phyloP scores from a whole-genome alignment of 139 green algal genomes.

The Volvox africanus region DNA sequence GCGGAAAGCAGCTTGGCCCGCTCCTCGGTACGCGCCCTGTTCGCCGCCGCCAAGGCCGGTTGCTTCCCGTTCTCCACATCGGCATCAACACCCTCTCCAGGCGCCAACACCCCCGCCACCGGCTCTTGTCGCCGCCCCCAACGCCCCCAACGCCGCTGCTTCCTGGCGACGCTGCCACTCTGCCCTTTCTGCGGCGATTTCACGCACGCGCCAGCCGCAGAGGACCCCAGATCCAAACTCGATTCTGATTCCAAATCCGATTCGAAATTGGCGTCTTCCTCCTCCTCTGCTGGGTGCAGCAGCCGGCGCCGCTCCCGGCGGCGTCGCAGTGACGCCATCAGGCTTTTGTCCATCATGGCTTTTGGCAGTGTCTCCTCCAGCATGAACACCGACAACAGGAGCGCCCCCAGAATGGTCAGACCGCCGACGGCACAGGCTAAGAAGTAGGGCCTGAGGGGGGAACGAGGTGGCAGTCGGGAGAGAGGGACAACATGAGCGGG shows the following conservation, averaged over 20 bases:
- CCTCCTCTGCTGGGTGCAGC: slow-evolving; percentile 1
- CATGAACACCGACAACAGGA: slow-evolving; percentile 39
- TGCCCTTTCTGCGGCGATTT: too few species aligned
- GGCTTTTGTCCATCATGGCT: neutral
- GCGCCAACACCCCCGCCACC: neutral
- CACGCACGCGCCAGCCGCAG: too few species aligned
- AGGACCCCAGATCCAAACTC: neutral
- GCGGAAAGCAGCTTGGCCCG: neutral
- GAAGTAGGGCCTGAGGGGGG: slow-evolving; percentile 72
- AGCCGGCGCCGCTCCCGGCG: neutral
- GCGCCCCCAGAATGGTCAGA: slow-evolving; percentile 38
- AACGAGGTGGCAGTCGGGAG: too few species aligned
- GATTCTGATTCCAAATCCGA: neutral
- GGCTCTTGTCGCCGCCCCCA: neutral
- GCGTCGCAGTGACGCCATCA: neutral
- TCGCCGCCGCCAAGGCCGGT: neutral
- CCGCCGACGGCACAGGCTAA: slow-evolving; percentile 70
- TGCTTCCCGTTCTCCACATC: neutral
- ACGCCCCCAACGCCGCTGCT: neutral
- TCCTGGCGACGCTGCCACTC: too few species aligned
- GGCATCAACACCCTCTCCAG: neutral
- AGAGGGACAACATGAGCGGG: too few species aligned
- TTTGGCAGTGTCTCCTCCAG: slow-evolving; percentile 74
- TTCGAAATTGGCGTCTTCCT: neutral
- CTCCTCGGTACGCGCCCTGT: neutral